Evolutionary conservation across 441 rosid species (phyloP).

Genomic region (Gossypium schwendimanii): DNA sequence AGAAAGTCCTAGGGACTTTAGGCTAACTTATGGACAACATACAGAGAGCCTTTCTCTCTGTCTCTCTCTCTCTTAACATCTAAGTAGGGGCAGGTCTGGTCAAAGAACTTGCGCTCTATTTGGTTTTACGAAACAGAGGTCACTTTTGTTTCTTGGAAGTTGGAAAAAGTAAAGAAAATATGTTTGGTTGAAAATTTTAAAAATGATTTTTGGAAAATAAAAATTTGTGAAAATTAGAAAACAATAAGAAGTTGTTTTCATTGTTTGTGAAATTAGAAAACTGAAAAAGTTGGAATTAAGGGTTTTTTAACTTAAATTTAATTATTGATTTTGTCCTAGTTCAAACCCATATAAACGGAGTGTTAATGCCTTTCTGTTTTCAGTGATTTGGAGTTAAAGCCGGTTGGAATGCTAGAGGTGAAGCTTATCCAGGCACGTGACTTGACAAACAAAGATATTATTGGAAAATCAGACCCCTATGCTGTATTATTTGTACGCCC

Average conservation of each 20-base stretch:
- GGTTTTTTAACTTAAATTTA: too few relatives aligned
- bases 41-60: background rate
- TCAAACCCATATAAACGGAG: too few relatives aligned
- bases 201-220: too few relatives aligned
- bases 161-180: too few relatives aligned
- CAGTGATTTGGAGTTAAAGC: conserved; percentile 83
- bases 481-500: conserved; percentile 75
- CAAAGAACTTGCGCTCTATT: background rate
- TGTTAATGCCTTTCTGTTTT: conserved; percentile 16
- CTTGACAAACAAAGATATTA: conserved; percentile 69
- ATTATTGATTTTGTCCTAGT: too few relatives aligned
- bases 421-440: conserved; percentile 90
- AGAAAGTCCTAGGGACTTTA: background rate
- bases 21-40: background rate
- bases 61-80: background rate
- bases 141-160: too few relatives aligned
- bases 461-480: conserved; percentile 97
- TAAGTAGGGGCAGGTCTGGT: background rate
- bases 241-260: too few relatives aligned
- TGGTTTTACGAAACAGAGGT: too few relatives aligned
- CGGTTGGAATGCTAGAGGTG: conserved; percentile 84
- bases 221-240: too few relatives aligned
- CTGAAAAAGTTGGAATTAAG: too few relatives aligned
- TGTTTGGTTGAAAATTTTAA: too few relatives aligned
- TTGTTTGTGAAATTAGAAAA: too few relatives aligned